Conservation (phyloP, 2,329 filamentous ascomycete genomes). For the Boeremia exigua region DNA sequence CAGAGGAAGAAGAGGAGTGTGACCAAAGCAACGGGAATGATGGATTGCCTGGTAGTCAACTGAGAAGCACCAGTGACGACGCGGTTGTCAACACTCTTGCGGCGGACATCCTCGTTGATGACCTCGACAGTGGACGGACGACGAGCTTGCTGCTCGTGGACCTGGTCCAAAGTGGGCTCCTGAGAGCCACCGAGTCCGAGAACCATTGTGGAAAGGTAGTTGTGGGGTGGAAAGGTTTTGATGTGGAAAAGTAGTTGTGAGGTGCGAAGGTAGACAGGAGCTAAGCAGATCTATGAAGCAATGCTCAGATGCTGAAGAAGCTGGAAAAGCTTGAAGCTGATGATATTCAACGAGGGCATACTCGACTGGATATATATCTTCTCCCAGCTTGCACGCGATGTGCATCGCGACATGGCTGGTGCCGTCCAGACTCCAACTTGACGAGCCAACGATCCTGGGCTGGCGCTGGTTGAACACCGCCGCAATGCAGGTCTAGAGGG, state of each 20-base stretch:
- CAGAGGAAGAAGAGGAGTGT: constrained; percentile 60
- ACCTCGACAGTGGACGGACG: constrained; percentile 45
- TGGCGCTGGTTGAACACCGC: constrained; percentile 26
- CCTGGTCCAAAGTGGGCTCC: constrained; percentile 45
- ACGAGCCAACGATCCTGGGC: constrained; percentile 21
- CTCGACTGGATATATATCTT: constrained; percentile 33
- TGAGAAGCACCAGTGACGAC: constrained; percentile 46
- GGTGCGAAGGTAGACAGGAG: not conserved
- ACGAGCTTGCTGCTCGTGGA: constrained; percentile 46
- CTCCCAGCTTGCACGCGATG: constrained; percentile 17
- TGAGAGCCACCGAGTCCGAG: constrained; percentile 35
- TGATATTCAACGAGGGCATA: constrained; percentile 22
- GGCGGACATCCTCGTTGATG: constrained; percentile 38
- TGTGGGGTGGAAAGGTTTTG: constrained; percentile 8
- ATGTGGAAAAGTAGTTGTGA: constrained; percentile 8
- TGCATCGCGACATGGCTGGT: constrained; percentile 25
- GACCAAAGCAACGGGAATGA: constrained; percentile 57
- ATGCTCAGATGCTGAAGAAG: constrained; percentile 21
- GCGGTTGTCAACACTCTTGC: constrained; percentile 46
- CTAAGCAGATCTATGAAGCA: constrained; percentile 5
- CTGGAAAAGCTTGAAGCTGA: constrained; percentile 30
- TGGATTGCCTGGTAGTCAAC: constrained; percentile 53
- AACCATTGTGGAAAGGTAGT: constrained; percentile 28
- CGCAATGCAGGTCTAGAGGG: constrained; percentile 18
- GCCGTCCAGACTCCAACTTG: constrained; percentile 30